Evolutionary conservation across 306 rosid genomes (phyloP), one percentile per base, ranked within the genome.

Genomic region (Morella rubra): DNA sequence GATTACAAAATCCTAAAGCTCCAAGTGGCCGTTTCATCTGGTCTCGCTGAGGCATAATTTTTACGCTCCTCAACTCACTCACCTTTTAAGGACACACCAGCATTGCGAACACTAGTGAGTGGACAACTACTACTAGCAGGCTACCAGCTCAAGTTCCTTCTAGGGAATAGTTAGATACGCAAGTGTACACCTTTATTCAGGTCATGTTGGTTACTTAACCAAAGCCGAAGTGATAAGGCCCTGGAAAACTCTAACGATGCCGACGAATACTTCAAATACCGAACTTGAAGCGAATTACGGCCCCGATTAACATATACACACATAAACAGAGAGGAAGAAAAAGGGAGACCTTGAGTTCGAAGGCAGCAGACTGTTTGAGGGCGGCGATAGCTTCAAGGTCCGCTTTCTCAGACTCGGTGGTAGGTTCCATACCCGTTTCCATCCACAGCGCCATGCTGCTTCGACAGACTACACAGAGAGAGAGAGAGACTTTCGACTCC

Each of bases 321-420:
- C 7, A 32, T 32, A 32, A 69, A 32, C 37, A 32, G 27, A 71
- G 32, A 52, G 24, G 54, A 67, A 72, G 44, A 77, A 19, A 73
- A 66, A 79, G 19, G 55, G 59, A 27, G 58, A 89, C 98, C 93
- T 93, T 93, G 68, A 93, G 77, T 80, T 91, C 98, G 51, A 86
- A 9, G 22, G 97, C 96, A 49, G 97, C 40, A 51, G 90, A 86
- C 19, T 89, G 89, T 84, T 95, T 95, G 76, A 95, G 72, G n/a
- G 99, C 89, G 73, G 90, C 77, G 53, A 95, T 95, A 83, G 99
- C 98, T 47, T 91, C 98, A 69, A 94, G 93, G 94, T 91, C 96
- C 13, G 94, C 97, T 32, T 73, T 93, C 52, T 93, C 97, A 67
- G 11, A 75, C 72, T 94, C 91, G 8, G 97, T 91, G 45, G 84